Evolutionary conservation across 805 yeast species (phyloP).

Genomic region (Suhomyces canberraensis): DNA sequence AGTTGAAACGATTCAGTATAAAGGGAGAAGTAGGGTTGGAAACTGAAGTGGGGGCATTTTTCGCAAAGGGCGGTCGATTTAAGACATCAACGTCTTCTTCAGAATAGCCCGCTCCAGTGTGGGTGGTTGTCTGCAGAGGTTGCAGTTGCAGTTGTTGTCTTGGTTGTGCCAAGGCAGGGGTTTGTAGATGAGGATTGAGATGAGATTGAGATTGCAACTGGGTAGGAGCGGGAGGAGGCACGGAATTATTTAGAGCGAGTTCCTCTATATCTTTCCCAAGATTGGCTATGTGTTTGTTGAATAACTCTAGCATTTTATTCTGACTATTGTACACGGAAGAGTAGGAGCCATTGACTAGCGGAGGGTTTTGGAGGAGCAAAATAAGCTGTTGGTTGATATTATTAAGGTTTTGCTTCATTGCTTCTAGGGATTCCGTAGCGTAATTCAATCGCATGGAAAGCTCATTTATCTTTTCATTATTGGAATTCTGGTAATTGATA

Average conservation of each 20-base stretch:
- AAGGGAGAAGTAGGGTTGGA: slow-evolving; percentile 18
- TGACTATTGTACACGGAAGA: slow-evolving; percentile 2
- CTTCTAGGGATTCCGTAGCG: slow-evolving; percentile 11
- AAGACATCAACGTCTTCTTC: slow-evolving; percentile 5
- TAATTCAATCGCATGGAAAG: slow-evolving; percentile 15
- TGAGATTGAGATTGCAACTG: slow-evolving; percentile 5
- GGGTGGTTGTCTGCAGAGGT: too few relatives aligned
- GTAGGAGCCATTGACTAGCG: not conserved
- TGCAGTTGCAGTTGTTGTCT: too few relatives aligned
- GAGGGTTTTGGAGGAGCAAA: slow-evolving; percentile 6
- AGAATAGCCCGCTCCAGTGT: not conserved
- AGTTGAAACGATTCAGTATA: slow-evolving; percentile 15
- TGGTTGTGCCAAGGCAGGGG: not conserved
- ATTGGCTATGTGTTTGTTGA: slow-evolving; percentile 16
- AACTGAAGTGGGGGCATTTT: slow-evolving; percentile 10
- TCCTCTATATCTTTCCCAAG: slow-evolving; percentile 22
- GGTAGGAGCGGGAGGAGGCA: not conserved
- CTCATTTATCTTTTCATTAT: slow-evolving; percentile 20
- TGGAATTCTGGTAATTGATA: slow-evolving; percentile 14
- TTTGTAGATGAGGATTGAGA: not conserved
- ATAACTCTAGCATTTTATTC: slow-evolving; percentile 16
- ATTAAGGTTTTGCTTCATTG: slow-evolving; percentile 10
- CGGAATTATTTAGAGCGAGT: slow-evolving; percentile 5
- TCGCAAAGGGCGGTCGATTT: slow-evolving; percentile 4
- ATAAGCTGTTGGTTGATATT: slow-evolving; percentile 13